Conservation (phyloP, 805 yeast genomes). For the Candida lessepsii region DNA sequence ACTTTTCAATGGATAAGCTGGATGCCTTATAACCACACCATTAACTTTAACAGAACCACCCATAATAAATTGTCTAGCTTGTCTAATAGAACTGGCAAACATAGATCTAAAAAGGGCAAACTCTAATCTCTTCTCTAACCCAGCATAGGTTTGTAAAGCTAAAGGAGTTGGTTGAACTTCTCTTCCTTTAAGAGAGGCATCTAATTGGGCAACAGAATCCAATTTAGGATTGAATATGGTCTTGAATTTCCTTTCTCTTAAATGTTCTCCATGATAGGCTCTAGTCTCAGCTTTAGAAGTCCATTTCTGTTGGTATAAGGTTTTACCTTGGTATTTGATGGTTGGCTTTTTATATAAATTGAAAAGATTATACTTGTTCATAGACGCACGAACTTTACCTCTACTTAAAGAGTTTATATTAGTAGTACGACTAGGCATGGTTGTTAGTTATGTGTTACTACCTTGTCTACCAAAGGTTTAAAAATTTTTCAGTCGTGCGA, state of each 20-base stretch:
- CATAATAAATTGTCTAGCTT: slow-evolving; percentile 84
- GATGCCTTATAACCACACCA: slow-evolving; percentile 74
- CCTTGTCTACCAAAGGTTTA: neutral
- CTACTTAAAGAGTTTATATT: slow-evolving; percentile 57
- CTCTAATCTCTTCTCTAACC: slow-evolving; percentile 84
- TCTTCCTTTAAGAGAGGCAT: slow-evolving; percentile 69
- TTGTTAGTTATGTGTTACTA: too few relatives aligned
- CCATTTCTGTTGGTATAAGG: slow-evolving; percentile 93
- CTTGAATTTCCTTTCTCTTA: slow-evolving; percentile 83
- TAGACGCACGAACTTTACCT: slow-evolving; percentile 81
- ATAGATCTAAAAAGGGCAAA: slow-evolving; percentile 86
- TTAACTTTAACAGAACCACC: slow-evolving; percentile 84
- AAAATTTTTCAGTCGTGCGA: slow-evolving; percentile 12
- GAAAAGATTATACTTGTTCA: slow-evolving; percentile 89
- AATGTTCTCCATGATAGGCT: slow-evolving; percentile 92
- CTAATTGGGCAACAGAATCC: slow-evolving; percentile 85
- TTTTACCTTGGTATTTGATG: slow-evolving; percentile 52
- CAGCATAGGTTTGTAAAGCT: slow-evolving; percentile 84
- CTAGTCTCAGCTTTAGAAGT: slow-evolving; percentile 86
- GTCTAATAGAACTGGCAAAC: slow-evolving; percentile 92
- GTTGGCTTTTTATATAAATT: slow-evolving; percentile 76
- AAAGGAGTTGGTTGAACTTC: slow-evolving; percentile 68
- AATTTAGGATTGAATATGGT: slow-evolving; percentile 65
- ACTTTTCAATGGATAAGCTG: slow-evolving; percentile 71
- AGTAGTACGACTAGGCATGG: slow-evolving; percentile 63